phyloP scores from a whole-genome alignment of 768 basidiomycete species.

The Trametes cingulata region DNA sequence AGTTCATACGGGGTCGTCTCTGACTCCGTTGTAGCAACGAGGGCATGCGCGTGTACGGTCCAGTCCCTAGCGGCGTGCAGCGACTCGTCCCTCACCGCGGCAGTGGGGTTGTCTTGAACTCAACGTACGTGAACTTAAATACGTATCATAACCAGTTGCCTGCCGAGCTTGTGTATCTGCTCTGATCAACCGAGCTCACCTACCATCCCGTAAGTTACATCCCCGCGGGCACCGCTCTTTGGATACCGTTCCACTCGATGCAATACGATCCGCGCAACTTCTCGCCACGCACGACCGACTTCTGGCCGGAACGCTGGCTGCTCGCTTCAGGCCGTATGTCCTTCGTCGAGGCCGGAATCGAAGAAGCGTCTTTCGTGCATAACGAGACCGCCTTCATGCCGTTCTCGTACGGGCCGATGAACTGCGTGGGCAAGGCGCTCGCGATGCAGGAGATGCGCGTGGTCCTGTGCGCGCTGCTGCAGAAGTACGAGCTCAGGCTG shows the following conservation, averaged over 20 bases:
- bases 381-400: slow-evolving; percentile 41
- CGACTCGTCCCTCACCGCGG: slow-evolving; percentile 36
- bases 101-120: slow-evolving; percentile 35
- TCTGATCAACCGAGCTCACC: neutral
- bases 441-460: slow-evolving; percentile 40
- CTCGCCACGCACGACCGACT: slow-evolving; percentile 40
- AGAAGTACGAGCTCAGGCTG: slow-evolving; percentile 35
- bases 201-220: slow-evolving; percentile 19
- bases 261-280: slow-evolving; percentile 50
- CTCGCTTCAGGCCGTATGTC: slow-evolving; percentile 12
- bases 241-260: slow-evolving; percentile 41
- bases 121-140: slow-evolving; percentile 33
- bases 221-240: slow-evolving; percentile 30
- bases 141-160: too few species aligned
- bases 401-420: slow-evolving; percentile 49
- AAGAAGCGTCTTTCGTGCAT: slow-evolving; percentile 14
- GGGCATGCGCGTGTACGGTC: slow-evolving; percentile 45
- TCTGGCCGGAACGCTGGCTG: slow-evolving; percentile 49
- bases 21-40: slow-evolving; percentile 39
- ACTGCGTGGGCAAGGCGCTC: slow-evolving; percentile 50
- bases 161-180: too few species aligned
- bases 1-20: neutral
- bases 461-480: slow-evolving; percentile 34
- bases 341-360: neutral
- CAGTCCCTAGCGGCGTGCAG: slow-evolving; percentile 41